A percentile compares a stretch with the other conserved stretches of the same genome.
Conservation (phyloP, 1,284 basidiomycete genomes). For the Gymnopus androsaceus region DNA sequence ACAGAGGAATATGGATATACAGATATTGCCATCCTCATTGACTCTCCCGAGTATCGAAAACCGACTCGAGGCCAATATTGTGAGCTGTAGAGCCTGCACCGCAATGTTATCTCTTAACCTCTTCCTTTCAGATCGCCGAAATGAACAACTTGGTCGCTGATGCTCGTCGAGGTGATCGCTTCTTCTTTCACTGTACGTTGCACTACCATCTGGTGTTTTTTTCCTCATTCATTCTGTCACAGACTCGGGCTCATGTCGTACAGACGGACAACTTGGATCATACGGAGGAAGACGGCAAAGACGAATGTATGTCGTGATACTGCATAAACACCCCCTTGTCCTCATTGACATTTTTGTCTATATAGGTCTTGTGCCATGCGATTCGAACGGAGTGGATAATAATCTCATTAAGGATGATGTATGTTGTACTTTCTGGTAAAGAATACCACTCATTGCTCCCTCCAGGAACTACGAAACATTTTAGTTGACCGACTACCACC, state of each 20-base stretch:
- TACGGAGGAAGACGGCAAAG: slow-evolving; percentile 35
- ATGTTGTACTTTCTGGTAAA: slow-evolving; percentile 1
- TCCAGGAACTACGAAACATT: slow-evolving; percentile 39
- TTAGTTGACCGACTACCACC: slow-evolving; percentile 43
- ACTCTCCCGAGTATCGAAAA: slow-evolving; percentile 20
- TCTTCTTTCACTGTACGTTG: slow-evolving; percentile 40
- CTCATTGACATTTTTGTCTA: not conserved
- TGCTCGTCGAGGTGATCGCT: slow-evolving; percentile 33
- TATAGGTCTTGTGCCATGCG: slow-evolving; percentile 23
- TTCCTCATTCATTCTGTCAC: not conserved
- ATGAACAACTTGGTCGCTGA: slow-evolving; percentile 31
- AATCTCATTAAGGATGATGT: slow-evolving; percentile 41
- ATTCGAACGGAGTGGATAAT: slow-evolving; percentile 21
- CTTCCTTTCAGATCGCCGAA: slow-evolving; percentile 29
- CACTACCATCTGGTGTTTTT: not conserved
- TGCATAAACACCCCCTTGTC: not conserved
- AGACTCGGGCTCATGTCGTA: slow-evolving; percentile 39
- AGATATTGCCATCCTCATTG: slow-evolving; percentile 34
- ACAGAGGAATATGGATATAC: slow-evolving; percentile 30
- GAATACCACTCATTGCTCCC: not conserved
- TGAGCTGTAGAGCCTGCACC: slow-evolving; percentile 19
- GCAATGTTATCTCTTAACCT: not conserved
- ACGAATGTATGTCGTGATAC: slow-evolving; percentile 35
- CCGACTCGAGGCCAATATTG: slow-evolving; percentile 30
- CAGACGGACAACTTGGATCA: slow-evolving; percentile 31